Evolutionary conservation across 495 filamentous ascomycete genomes (phyloP), one percentile per base, ranked within the genome.

Genomic region (Penicillium coffeae): DNA sequence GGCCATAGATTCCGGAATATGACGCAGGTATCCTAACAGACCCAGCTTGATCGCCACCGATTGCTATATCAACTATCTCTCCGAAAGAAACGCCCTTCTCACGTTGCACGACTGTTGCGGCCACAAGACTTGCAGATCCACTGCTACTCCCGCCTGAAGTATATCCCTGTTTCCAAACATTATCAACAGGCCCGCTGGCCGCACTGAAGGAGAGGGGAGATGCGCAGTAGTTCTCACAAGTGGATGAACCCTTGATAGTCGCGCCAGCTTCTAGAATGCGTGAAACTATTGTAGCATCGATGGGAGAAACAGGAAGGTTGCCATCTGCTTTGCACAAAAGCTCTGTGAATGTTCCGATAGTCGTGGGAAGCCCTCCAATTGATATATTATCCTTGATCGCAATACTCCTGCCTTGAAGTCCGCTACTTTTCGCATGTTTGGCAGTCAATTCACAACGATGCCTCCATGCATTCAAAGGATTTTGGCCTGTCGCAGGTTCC

Each of bases 41-140:
- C 0, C 79, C 80, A 9, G 72, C 80, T 50, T 82, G 79, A 51
- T 84, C 80, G 5, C 72, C 72, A 1, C 79, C 79, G 33, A 84
- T 74, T 8, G 73, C 70, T 10, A 82, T 55, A 33, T 82, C 78
- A 6, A 77, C 74, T 3, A 65, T 68, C 21, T 69, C 54, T 51
- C 65, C 43, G 21, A 27, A 41, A 0, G 51, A 27, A 3, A 2
- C 1, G 56, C 62, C 37, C 56, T 70, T 22, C 62, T 67, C 22
- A 34, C 50, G 49, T 60, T 57, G 63, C 14, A 72, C 64, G 14
- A 66, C 64, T 67, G 61, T 35, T 53, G 65, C n/a, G 2, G 64
- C 73, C 1, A 83, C 70, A 1, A 83, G 69, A 0, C 65, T 65
- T 1, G 58, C 78, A 16, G 67, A 74, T 6, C 80, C 80, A 46